Conservation (phyloP, 2,329 filamentous ascomycete genomes). For the Neofusicoccum cordaticola region DNA sequence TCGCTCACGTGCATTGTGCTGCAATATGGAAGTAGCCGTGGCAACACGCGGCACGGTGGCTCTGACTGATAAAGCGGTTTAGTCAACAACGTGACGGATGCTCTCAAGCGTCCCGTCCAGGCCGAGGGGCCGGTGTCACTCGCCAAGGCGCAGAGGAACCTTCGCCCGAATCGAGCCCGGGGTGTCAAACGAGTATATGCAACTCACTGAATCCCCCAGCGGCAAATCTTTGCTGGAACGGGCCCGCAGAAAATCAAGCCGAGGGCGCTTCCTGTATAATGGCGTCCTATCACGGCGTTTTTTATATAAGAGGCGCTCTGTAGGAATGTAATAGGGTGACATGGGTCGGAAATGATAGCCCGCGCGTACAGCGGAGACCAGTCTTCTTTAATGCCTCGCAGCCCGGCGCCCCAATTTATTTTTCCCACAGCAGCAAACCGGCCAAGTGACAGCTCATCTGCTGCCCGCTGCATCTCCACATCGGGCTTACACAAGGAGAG, state of each 20-base stretch:
- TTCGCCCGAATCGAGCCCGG: background rate
- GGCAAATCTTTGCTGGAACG: background rate
- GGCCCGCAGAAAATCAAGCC: background rate
- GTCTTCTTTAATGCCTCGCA: slow-evolving; percentile 8
- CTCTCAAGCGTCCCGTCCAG: background rate
- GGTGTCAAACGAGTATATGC: background rate
- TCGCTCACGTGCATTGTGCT: background rate
- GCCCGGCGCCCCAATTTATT: slow-evolving; percentile 13
- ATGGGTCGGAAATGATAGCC: slow-evolving; percentile 14
- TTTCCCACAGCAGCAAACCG: background rate
- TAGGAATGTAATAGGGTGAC: slow-evolving; percentile 4
- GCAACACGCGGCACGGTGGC: background rate
- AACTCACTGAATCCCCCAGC: background rate
- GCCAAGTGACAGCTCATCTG: slow-evolving; percentile 4
- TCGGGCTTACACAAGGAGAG: background rate
- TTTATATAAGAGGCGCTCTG: slow-evolving; percentile 5
- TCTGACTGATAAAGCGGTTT: background rate
- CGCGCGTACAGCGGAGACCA: slow-evolving; percentile 14
- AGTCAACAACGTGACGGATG: background rate
- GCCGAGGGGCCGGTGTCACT: background rate
- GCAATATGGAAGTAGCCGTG: background rate
- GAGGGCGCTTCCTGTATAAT: background rate
- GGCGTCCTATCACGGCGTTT: background rate
- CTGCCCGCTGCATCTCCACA: background rate
- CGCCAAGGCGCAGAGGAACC: background rate